These are phyloP conservation scores for Trifolium fragiferum DNA, from an alignment of 306 rosid species.

Conservation along the genomic window DNA sequence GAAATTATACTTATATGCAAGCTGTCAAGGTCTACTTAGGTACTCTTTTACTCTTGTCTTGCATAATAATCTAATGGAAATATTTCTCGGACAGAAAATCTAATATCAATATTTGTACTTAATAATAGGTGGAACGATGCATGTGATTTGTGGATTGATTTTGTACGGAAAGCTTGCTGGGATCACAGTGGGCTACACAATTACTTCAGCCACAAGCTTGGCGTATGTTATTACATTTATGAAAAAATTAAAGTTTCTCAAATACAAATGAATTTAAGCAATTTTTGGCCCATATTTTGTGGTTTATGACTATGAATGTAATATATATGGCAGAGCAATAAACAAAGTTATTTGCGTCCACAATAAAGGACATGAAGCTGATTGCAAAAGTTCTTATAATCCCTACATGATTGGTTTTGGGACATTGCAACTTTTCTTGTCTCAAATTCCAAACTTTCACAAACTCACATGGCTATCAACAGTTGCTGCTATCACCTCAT, in stretches of 20 bases:
- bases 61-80: background rate
- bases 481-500: slow-evolving; percentile 63
- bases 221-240: slow-evolving; percentile 45
- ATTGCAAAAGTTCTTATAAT: slow-evolving; percentile 62
- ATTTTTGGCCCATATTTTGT: background rate
- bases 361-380: slow-evolving; percentile 44
- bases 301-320: background rate
- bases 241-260: background rate
- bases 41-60: background rate
- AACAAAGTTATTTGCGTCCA: slow-evolving; percentile 58
- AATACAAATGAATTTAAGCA: too few relatives aligned
- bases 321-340: slow-evolving; percentile 49
- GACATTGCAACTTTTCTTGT: slow-evolving; percentile 52
- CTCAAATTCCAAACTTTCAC: slow-evolving; percentile 70
- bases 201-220: slow-evolving; percentile 56
- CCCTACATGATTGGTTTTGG: slow-evolving; percentile 65
- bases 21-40: slow-evolving; percentile 4
- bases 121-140: slow-evolving; percentile 52
- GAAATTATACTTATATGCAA: slow-evolving; percentile 19
- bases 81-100: too few relatives aligned
- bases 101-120: background rate
- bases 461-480: slow-evolving; percentile 62
- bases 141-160: slow-evolving; percentile 49
- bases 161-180: slow-evolving; percentile 53
- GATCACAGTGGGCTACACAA: slow-evolving; percentile 55